Evolutionary conservation across 805 yeast genomes (phyloP).

Genomic region (Cyberlindnera petersonii): DNA sequence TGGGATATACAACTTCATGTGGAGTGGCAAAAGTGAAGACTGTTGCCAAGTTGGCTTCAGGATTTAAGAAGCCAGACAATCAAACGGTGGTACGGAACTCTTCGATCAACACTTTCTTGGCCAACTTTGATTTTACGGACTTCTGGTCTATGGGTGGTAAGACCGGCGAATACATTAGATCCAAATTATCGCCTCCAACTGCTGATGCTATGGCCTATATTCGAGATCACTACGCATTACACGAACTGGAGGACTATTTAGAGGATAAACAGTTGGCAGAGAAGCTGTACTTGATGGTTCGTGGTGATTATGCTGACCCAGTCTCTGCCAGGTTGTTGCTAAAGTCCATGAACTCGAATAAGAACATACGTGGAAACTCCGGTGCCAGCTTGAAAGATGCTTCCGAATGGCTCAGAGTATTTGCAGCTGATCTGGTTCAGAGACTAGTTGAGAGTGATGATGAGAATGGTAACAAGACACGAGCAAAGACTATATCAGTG

Average conservation of each 20-base stretch:
- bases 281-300: slow-evolving; percentile 54
- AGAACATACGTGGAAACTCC: slow-evolving; percentile 62
- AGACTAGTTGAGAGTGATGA: slow-evolving; percentile 79
- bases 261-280: slow-evolving; percentile 47
- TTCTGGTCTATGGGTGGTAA: slow-evolving; percentile 93
- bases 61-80: slow-evolving; percentile 76
- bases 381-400: slow-evolving; percentile 55
- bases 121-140: slow-evolving; percentile 61
- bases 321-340: slow-evolving; percentile 56
- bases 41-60: slow-evolving; percentile 84
- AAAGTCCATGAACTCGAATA: slow-evolving; percentile 86
- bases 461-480: slow-evolving; percentile 30
- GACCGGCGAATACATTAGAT: slow-evolving; percentile 56
- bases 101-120: slow-evolving; percentile 50
- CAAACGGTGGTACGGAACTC: slow-evolving; percentile 68
- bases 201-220: slow-evolving; percentile 48
- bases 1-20: slow-evolving; percentile 86
- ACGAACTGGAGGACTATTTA: slow-evolving; percentile 36
- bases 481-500: slow-evolving; percentile 47
- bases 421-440: slow-evolving; percentile 70
- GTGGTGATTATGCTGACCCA: slow-evolving; percentile 58
- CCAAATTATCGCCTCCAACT: slow-evolving; percentile 45
- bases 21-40: slow-evolving; percentile 78
- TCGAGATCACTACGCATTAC: slow-evolving; percentile 42
- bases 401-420: slow-evolving; percentile 70